Base-by-base conservation (phyloP, 176 grass and related monocot species). In the Panicum miliaceum region DNA sequence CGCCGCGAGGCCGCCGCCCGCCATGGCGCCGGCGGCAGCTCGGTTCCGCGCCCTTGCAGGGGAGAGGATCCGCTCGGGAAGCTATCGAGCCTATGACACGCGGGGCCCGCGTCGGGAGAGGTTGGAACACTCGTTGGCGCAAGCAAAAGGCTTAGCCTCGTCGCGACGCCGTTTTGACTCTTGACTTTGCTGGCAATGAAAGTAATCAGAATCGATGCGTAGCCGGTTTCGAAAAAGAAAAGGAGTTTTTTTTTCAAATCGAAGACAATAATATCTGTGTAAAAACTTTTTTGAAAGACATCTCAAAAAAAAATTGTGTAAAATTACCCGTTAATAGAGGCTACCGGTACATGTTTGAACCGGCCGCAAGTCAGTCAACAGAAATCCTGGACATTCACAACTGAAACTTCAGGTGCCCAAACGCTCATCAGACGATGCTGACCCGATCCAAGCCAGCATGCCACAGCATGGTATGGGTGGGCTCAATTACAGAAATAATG, bases 1-100 rank as follows among this genome's bases (percentile, higher is more conserved):
- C 35, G 81, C 56, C 54, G 64, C 72, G 27, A 77, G 54, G 45
- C 63, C 59, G 53, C 64, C 80, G 66, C 58, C 76, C 70, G 77
- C 73, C 84, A 84, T 83, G 19, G 50, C 76, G 63, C 71, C 77
- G 78, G 19, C 77, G 71, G 63, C 63, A 68, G 62, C n/a, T 36
- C 27, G 40, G 47, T 26, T 58, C 60, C 64, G 70, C 52, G 61
- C 20, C 25, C 69, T 56, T 71, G 63, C 27, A 34, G 22, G 22
- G 32, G 32, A 25, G n/a, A 54, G 26, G 60, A 84, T 66, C 71
- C 25, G 46, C 3, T 8, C 34, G 63, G 20, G 47, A 68, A 20
- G 35, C 2, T 68, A 68, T 53, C 36, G 29, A 35, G 72, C 22
- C 66, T 9, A 77, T 86, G 88, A 50, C 79, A 66, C 34, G 73